Conservation (phyloP, 148 eudicot genomes). For the Bassia scoparia region DNA sequence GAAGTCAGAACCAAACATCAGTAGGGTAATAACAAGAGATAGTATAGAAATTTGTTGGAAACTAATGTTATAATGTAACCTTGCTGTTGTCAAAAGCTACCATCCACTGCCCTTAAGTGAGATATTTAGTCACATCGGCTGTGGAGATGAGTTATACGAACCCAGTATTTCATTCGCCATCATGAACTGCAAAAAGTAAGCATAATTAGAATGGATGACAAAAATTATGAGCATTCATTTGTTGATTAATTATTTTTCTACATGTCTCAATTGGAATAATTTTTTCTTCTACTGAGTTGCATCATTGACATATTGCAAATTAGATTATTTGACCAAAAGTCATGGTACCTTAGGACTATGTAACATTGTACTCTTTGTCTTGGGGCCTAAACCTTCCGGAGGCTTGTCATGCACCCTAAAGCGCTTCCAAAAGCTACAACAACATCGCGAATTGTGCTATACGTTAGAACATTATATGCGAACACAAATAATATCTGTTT, state of each 20-base stretch:
- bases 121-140: conserved; percentile 74
- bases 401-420: conserved; percentile 56
- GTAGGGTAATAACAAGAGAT: background rate
- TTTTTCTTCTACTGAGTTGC: too few relatives aligned
- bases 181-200: conserved; percentile 52
- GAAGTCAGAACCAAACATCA: too few relatives aligned
- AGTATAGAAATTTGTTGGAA: too few relatives aligned
- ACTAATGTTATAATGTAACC: conserved; percentile 48
- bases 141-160: conserved; percentile 70
- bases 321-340: background rate
- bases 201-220: background rate
- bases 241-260: too few relatives aligned
- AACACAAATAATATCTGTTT: background rate
- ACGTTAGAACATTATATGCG: too few relatives aligned
- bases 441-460: background rate
- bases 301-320: too few relatives aligned
- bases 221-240: background rate
- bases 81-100: conserved; percentile 79
- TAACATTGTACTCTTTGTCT: conserved; percentile 85
- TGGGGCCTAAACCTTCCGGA: conserved; percentile 53
- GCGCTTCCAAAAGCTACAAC: conserved; percentile 69
- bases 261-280: too few relatives aligned
- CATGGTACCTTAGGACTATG: conserved; percentile 69
- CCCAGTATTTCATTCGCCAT: conserved; percentile 81
- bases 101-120: conserved; percentile 83